Evolutionary conservation across 495 filamentous ascomycete genomes (phyloP), one percentile per base, ranked within the genome.

Genomic region (Copromyces sp.): DNA sequence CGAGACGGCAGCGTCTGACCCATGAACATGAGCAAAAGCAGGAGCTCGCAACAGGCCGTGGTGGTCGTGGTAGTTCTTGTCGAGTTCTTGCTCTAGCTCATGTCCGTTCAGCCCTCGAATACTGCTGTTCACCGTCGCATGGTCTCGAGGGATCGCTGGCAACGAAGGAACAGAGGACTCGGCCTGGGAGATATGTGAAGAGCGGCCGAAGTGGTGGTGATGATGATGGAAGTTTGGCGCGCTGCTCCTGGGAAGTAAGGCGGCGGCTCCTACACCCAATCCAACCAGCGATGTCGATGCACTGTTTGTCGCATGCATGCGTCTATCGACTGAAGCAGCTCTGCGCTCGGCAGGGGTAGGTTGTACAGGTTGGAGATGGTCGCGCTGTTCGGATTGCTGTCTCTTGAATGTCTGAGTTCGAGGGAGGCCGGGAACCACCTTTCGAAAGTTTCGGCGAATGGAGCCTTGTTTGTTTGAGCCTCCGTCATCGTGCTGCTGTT

Each of bases 351-450:
- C 87, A 32, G 81, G 71, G 70, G 85, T 85, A 12, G 88, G 86
- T 8, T 89, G 83, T 38, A 87, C 81, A 37, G 92, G 89, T 68
- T 89, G 85, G 37, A 96, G 84, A 72, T 87, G 89, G 74, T 94
- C 89, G 74, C 93, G 86, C 72, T 85, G 86, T 80, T 97, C 94
- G 35, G 92, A 93, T 76, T 91, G 88, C 77, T 94, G 93, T 76
- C 94, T 87, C 80, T 90, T 91, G 81, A 94, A 93, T 4, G 92
- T 94, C 69, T 89, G 86, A 12, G 89, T 83, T 71, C 92, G 87
- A 41, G 94, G 93, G 45, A 96, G 83, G 17, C 90, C 90, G 11
- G 93, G 91, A n/a, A 95, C 88, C 2, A 94, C 94, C 73, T 87
- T 90, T 74, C 90, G 83, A 17, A 91, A 90, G 42, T 89, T 78